phyloP scores from a whole-genome alignment of 2,329 filamentous ascomycete species.

The Talaromyces sp. region DNA sequence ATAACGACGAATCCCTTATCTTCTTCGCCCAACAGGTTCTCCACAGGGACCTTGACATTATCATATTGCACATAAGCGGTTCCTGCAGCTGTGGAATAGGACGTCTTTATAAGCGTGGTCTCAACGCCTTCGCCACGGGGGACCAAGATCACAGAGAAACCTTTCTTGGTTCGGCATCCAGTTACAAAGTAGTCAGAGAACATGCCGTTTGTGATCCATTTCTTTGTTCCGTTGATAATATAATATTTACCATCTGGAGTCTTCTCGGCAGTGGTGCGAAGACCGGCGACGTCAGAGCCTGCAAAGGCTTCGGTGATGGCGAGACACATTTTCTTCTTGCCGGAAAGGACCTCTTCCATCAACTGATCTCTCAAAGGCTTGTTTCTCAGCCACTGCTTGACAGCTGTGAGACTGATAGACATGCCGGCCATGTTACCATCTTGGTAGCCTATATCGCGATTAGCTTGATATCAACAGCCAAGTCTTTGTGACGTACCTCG shows the following conservation, averaged over 20 bases:
- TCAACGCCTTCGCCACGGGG: constrained; percentile 66
- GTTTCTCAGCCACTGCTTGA: constrained; percentile 74
- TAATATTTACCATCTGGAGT: constrained; percentile 72
- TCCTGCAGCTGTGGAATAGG: constrained; percentile 73
- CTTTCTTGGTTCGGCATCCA: constrained; percentile 74
- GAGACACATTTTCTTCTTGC: constrained; percentile 83
- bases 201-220: constrained; percentile 81
- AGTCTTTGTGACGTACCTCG: constrained; percentile 44
- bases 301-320: constrained; percentile 88
- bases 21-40: constrained; percentile 74
- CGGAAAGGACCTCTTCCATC: constrained; percentile 68
- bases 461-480: not conserved
- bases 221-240: constrained; percentile 54
- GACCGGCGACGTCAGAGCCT: constrained; percentile 74
- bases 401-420: constrained; percentile 75
- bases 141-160: constrained; percentile 73
- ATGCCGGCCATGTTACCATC: constrained; percentile 86
- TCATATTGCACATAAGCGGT: constrained; percentile 80
- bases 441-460: constrained; percentile 57
- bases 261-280: constrained; percentile 74
- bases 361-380: constrained; percentile 63
- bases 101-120: constrained; percentile 60
- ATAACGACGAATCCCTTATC: constrained; percentile 84
- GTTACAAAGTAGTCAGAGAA: constrained; percentile 82
- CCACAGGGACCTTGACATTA: constrained; percentile 78